Evolutionary conservation across 129 eudicot genomes (phyloP).

Genomic region (Heracleum sosnowskyi): DNA sequence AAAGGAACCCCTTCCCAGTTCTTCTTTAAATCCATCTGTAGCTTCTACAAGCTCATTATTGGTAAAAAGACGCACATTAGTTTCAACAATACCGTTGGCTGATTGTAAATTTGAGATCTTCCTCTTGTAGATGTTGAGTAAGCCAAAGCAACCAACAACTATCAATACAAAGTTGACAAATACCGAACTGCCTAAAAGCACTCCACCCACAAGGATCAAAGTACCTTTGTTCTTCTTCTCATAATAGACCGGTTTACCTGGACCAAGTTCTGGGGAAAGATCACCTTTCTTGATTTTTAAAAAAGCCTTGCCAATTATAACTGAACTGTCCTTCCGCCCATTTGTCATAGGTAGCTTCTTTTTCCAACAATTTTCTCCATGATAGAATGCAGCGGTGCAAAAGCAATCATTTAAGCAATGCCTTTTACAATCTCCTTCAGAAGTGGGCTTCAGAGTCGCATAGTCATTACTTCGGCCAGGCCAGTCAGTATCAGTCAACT

Average conservation of each 20-base stretch:
- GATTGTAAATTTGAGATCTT: neutral
- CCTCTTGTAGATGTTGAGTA: constrained; percentile 18
- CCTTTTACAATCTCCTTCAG: neutral
- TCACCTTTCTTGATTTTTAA: constrained; percentile 29
- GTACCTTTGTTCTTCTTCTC: constrained; percentile 14
- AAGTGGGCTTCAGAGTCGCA: neutral
- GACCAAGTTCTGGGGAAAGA: constrained; percentile 8
- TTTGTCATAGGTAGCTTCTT: neutral
- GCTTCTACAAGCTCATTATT: constrained; percentile 42
- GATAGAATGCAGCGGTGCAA: neutral
- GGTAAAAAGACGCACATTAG: constrained; percentile 20
- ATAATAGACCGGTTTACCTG: neutral
- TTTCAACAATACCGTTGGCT: neutral
- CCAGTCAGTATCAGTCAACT: neutral
- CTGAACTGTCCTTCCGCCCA: neutral
- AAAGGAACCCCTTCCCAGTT: constrained; percentile 38
- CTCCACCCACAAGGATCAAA: constrained; percentile 26
- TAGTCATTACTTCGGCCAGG: neutral
- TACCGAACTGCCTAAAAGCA: constrained; percentile 24
- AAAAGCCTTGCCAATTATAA: constrained; percentile 20
- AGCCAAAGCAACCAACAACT: constrained; percentile 17
- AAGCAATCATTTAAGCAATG: neutral
- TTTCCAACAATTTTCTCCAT: neutral
- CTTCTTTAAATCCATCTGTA: constrained; percentile 42
- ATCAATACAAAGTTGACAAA: constrained; percentile 22